Evolutionary conservation across 2,329 filamentous ascomycete genomes (phyloP).

Genomic region (Aspergillus arachidicola): DNA sequence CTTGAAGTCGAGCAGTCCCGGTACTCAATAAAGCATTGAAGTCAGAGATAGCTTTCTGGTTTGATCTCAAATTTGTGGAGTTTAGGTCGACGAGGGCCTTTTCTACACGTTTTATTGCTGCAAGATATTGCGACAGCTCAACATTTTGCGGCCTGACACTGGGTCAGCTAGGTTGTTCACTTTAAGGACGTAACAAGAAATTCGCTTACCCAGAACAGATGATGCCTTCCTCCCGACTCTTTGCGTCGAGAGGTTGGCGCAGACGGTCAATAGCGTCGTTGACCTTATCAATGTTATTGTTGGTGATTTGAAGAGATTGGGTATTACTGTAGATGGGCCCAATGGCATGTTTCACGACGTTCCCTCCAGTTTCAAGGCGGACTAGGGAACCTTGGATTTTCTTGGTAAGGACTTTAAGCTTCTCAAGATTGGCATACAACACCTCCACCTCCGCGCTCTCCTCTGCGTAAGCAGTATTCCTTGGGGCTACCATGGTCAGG

Average conservation of each 20-base stretch:
- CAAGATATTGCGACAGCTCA: slow-evolving; percentile 81
- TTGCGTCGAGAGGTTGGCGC: slow-evolving; percentile 87
- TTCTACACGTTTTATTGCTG: slow-evolving; percentile 84
- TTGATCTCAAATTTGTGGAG: slow-evolving; percentile 86
- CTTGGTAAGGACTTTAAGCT: slow-evolving; percentile 89
- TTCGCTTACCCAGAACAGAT: slow-evolving; percentile 71
- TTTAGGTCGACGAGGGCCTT: slow-evolving; percentile 83
- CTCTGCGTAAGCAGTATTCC: slow-evolving; percentile 63
- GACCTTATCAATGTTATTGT: slow-evolving; percentile 84
- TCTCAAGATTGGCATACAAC: slow-evolving; percentile 73
- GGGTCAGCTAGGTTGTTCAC: neutral
- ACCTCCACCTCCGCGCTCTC: slow-evolving; percentile 71
- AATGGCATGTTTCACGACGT: slow-evolving; percentile 87
- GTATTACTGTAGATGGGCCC: slow-evolving; percentile 93
- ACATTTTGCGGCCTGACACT: slow-evolving; percentile 69
- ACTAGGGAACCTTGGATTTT: slow-evolving; percentile 89
- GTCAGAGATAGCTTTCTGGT: slow-evolving; percentile 84
- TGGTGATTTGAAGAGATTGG: slow-evolving; percentile 82
- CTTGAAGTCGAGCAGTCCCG: slow-evolving; percentile 81
- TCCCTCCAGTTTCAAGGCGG: slow-evolving; percentile 82
- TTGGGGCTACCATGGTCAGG: slow-evolving; percentile 54
- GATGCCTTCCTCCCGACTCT: slow-evolving; percentile 87
- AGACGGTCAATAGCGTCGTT: slow-evolving; percentile 85
- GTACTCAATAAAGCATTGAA: slow-evolving; percentile 75
- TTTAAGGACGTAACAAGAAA: neutral